Evolutionary conservation across 805 yeast species (phyloP).

Genomic region (Cyberlindnera samutprakarnensis): DNA sequence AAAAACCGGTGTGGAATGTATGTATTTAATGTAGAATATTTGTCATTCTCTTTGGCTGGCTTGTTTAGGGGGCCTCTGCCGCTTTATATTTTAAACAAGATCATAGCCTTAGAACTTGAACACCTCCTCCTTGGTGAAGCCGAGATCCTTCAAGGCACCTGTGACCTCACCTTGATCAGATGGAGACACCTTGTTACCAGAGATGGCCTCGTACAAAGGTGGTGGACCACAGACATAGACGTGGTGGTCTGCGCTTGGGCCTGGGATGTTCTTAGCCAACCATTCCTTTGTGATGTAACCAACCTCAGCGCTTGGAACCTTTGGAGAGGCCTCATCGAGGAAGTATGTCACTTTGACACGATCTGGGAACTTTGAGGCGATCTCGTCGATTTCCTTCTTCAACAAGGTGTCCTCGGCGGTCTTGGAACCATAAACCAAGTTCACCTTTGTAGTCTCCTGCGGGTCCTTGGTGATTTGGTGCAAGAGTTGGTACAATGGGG

Average conservation of each 20-base stretch:
- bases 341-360: slow-evolving; percentile 75
- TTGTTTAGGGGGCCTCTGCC: too few relatives aligned
- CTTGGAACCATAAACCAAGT: slow-evolving; percentile 73
- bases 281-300: slow-evolving; percentile 80
- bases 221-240: slow-evolving; percentile 96
- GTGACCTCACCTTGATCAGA: slow-evolving; percentile 90
- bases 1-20: too few relatives aligned
- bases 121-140: slow-evolving; percentile 80
- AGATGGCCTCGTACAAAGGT: slow-evolving; percentile 75
- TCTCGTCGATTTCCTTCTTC: slow-evolving; percentile 64
- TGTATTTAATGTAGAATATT: too few relatives aligned
- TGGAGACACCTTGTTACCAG: slow-evolving; percentile 82
- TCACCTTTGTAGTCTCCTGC: slow-evolving; percentile 81
- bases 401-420: slow-evolving; percentile 75
- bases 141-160: slow-evolving; percentile 84
- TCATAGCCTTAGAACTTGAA: slow-evolving; percentile 58
- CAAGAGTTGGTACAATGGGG: slow-evolving; percentile 87
- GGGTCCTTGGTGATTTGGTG: slow-evolving; percentile 74
- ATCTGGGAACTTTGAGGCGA: slow-evolving; percentile 63
- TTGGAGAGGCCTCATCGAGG: slow-evolving; percentile 50
- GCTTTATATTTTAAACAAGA: neutral
- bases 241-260: slow-evolving; percentile 60
- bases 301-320: slow-evolving; percentile 38
- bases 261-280: slow-evolving; percentile 52
- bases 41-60: too few relatives aligned